These are phyloP conservation scores for Verticillium nubilum DNA, from an alignment of 2,329 filamentous ascomycete species.

Conservation along the genomic window DNA sequence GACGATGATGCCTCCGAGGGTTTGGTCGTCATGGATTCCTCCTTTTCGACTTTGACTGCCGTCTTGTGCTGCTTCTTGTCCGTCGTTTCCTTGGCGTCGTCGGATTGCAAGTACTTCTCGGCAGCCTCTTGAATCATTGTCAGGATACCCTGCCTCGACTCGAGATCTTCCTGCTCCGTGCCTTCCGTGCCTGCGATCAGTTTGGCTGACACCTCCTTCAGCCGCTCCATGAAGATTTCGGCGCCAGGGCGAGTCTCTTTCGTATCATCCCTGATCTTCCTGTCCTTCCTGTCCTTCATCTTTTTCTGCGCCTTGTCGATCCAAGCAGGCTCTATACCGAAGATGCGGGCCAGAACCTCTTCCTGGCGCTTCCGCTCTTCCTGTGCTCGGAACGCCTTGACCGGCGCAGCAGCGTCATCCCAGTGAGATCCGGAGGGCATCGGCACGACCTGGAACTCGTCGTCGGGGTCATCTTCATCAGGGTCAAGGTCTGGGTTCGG, in stretches of 20 bases:
- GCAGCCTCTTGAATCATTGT: constrained; percentile 46
- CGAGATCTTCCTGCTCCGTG: constrained; percentile 18
- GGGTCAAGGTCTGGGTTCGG: constrained; percentile 31
- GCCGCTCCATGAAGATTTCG: constrained; percentile 27
- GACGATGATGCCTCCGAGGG: not conserved
- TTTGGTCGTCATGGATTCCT: constrained; percentile 1
- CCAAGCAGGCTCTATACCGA: constrained; percentile 40
- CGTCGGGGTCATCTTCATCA: constrained; percentile 48
- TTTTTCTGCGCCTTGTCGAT: constrained; percentile 27
- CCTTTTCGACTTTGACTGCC: not conserved
- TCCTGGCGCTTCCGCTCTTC: constrained; percentile 53
- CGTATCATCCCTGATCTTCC: constrained; percentile 21
- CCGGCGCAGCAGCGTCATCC: constrained; percentile 26
- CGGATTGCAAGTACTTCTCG: constrained; percentile 40
- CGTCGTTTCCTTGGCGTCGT: constrained; percentile 18
- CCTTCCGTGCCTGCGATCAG: constrained; percentile 25
- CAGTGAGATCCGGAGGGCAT: constrained; percentile 13
- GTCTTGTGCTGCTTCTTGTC: not conserved
- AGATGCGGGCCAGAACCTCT: constrained; percentile 43
- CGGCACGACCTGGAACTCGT: constrained; percentile 45
- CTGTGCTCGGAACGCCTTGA: constrained; percentile 40
- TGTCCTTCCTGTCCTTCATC: constrained; percentile 22
- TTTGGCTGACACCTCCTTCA: constrained; percentile 35
- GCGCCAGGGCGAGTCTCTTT: constrained; percentile 14
- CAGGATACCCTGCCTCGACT: constrained; percentile 39